Conservation (phyloP, 495 filamentous ascomycete genomes). For the Trypethelium eluteriae region DNA sequence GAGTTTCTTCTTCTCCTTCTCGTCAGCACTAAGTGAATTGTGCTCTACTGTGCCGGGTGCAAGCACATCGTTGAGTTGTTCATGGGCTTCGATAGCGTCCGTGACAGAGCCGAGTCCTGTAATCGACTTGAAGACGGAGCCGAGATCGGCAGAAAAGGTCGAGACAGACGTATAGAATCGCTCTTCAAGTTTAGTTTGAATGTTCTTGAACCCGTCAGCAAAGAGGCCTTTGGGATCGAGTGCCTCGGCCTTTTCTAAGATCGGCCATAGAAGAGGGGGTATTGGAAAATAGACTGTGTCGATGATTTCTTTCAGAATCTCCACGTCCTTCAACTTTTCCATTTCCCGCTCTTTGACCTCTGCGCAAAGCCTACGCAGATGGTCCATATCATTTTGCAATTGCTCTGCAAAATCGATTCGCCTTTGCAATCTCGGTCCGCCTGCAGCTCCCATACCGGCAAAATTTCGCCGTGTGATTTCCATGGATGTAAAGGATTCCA, state of each 20-base stretch:
- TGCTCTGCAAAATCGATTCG: constrained; percentile 80
- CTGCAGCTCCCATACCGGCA: constrained; percentile 78
- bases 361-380: constrained; percentile 59
- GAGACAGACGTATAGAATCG: constrained; percentile 68
- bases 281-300: constrained; percentile 89
- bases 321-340: constrained; percentile 65
- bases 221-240: constrained; percentile 68
- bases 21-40: constrained; percentile 50
- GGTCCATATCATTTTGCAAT: constrained; percentile 67
- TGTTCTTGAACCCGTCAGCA: constrained; percentile 50
- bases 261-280: constrained; percentile 64
- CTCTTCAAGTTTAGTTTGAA: constrained; percentile 59
- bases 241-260: constrained; percentile 70
- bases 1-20: constrained; percentile 58
- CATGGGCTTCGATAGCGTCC: constrained; percentile 46
- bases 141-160: constrained; percentile 66
- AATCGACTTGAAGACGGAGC: constrained; percentile 58
- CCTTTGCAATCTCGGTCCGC: constrained; percentile 64
- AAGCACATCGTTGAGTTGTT: constrained; percentile 45
- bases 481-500: constrained; percentile 92
- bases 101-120: constrained; percentile 51
- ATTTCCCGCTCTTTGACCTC: constrained; percentile 63
- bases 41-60: constrained; percentile 35
- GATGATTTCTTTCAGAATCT: constrained; percentile 65
- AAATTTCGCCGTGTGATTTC: constrained; percentile 93